Evolutionary conservation across 2,329 filamentous ascomycete species (phyloP).

Genomic region (Didymella pinodella): DNA sequence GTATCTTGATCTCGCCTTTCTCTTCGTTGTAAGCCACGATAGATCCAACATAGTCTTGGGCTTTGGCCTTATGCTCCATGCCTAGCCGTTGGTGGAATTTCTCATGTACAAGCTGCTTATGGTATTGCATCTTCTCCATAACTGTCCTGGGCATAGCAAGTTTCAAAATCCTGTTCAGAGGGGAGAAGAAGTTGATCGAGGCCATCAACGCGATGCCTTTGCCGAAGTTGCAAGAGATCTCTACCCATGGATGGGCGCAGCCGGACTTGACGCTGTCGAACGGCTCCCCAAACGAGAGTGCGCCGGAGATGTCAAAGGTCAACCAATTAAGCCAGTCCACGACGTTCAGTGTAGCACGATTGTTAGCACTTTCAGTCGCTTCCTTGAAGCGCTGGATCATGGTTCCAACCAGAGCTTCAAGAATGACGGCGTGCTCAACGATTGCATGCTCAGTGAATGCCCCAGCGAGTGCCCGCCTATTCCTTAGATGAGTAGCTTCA

Average conservation of each 20-base stretch:
- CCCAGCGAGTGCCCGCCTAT: not conserved
- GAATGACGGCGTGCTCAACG: not conserved
- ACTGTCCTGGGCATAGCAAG: not conserved
- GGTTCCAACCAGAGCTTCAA: not conserved
- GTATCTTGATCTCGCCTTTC: not conserved
- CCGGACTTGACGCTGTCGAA: not conserved
- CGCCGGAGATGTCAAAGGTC: not conserved
- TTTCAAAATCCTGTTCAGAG: not conserved
- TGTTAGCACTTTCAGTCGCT: not conserved
- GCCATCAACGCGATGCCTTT: conserved; percentile 36
- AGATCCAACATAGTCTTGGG: not conserved
- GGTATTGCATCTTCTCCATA: not conserved
- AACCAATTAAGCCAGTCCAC: not conserved
- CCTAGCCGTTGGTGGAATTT: not conserved
- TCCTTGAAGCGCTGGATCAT: not conserved
- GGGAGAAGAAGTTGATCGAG: not conserved
- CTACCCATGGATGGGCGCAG: conserved; percentile 6
- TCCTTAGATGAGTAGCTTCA: not conserved
- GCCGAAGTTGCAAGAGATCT: conserved; percentile 32
- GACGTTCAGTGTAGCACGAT: not conserved
- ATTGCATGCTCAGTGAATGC: not conserved
- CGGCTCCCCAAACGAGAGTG: not conserved
- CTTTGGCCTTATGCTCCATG: not conserved
- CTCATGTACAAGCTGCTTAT: not conserved
- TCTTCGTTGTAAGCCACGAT: not conserved